These are phyloP conservation scores for Tetragonia tetragonoides DNA, from an alignment of 148 eudicot species.

Conservation along the genomic window DNA sequence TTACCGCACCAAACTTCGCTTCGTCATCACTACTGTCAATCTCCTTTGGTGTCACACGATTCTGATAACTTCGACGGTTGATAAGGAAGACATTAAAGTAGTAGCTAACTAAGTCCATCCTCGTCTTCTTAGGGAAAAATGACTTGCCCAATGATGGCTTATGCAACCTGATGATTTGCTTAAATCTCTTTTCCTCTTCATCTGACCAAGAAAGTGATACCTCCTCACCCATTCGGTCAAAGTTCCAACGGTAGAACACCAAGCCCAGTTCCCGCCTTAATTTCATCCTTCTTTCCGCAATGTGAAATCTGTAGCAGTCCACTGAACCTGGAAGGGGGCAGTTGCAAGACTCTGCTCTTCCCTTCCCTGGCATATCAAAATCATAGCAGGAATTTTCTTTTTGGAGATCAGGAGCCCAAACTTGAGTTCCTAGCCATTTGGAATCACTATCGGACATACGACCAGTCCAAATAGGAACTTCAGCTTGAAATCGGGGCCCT, in stretches of 20 bases:
- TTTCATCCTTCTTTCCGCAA: constrained; percentile 61
- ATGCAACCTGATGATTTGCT: constrained; percentile 35
- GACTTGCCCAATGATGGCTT: constrained; percentile 29
- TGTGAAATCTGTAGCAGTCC: constrained; percentile 71
- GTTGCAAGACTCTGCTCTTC: constrained; percentile 42
- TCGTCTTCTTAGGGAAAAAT: constrained; percentile 49
- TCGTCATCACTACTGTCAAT: constrained; percentile 88
- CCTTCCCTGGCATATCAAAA: constrained; percentile 33
- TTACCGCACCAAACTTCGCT: constrained; percentile 53
- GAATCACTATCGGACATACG: constrained; percentile 48
- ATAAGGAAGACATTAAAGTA: constrained; percentile 69
- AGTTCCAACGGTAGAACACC: constrained; percentile 60
- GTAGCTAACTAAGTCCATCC: constrained; percentile 65
- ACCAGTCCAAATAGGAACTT: constrained; percentile 70
- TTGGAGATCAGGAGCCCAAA: constrained; percentile 53
- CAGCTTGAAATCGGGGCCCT: constrained; percentile 67
- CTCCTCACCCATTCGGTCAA: constrained; percentile 81
- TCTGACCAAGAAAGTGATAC: constrained; percentile 78
- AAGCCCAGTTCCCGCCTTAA: constrained; percentile 59
- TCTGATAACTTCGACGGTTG: constrained; percentile 68
- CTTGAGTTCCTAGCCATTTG: constrained; percentile 76
- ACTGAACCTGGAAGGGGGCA: constrained; percentile 56
- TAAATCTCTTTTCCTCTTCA: constrained; percentile 67
- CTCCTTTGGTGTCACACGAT: constrained; percentile 63
- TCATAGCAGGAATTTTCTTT: constrained; percentile 6